A percentile compares a stretch with the other conserved stretches of the same genome.
Evolutionary conservation across 345 rosid species (phyloP).

Genomic region (Gossypium australe): DNA sequence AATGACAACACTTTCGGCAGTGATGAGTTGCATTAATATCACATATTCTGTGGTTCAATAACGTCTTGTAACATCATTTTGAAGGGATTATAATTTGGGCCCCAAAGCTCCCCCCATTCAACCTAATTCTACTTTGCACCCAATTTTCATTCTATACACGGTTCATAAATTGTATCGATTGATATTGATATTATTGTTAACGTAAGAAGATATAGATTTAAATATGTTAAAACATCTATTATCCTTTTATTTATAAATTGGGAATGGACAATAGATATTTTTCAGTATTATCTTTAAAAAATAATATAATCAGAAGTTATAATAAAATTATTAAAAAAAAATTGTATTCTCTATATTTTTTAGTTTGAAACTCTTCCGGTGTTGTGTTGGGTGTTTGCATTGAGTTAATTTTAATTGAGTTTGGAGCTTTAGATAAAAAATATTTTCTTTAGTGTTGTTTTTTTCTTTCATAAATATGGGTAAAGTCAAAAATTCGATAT

Average conservation of each 20-base stretch:
- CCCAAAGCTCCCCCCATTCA: neutral
- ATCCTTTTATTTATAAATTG: too few relatives aligned
- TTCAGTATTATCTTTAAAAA: too few relatives aligned
- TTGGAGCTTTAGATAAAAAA: too few relatives aligned
- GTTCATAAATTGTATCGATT: fast-evolving
- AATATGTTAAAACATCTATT: fast-evolving
- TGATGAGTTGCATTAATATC: neutral
- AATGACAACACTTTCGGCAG: conserved; percentile 6
- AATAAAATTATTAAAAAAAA: too few relatives aligned
- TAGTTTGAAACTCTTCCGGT: too few relatives aligned
- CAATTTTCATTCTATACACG: neutral
- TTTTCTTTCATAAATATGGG: too few relatives aligned
- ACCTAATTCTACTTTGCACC: neutral
- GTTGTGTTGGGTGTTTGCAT: too few relatives aligned
- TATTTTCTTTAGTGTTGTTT: too few relatives aligned
- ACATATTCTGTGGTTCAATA: neutral
- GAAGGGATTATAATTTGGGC: neutral
- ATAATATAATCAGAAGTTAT: too few relatives aligned
- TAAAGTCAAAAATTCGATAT: too few relatives aligned
- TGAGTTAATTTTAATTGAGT: too few relatives aligned
- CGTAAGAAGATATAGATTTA: fast-evolving
- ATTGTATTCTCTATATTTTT: too few relatives aligned
- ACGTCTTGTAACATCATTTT: conserved; percentile 10
- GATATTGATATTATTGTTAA: fast-evolving
- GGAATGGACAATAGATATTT: fast-evolving